phyloP scores from a whole-genome alignment of 1,284 basidiomycete species.

The Ustilago bromivora region DNA sequence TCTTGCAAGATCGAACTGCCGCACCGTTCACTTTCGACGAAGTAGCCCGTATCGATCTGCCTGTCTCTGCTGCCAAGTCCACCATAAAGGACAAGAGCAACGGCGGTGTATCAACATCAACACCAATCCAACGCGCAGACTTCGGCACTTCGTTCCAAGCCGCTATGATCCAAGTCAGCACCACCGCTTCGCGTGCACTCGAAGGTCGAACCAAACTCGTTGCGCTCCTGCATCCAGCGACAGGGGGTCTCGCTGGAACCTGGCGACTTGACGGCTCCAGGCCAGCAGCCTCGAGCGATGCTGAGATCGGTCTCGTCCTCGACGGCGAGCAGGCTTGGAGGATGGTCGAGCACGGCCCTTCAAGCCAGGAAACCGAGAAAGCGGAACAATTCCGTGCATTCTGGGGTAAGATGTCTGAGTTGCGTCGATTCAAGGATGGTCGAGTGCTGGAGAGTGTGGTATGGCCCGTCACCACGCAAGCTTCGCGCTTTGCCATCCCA shows the following conservation, averaged over 20 bases:
- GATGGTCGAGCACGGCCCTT: conserved; percentile 72
- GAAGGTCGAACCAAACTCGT: conserved; percentile 47
- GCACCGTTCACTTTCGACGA: conserved; percentile 69
- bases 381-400: conserved; percentile 80
- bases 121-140: conserved; percentile 43
- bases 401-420: conserved; percentile 92
- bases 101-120: conserved; percentile 27
- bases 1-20: conserved; percentile 73
- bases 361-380: conserved; percentile 71
- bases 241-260: conserved; percentile 33
- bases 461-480: conserved; percentile 74
- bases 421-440: conserved; percentile 97
- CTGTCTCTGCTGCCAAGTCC: conserved; percentile 12
- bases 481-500: conserved; percentile 79
- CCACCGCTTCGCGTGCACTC: conserved; percentile 53
- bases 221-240: conserved; percentile 43
- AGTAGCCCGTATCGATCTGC: conserved; percentile 57
- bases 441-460: conserved; percentile 92
- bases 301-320: conserved; percentile 57
- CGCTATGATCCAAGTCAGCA: conserved; percentile 48
- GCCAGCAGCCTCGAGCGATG: conserved; percentile 37
- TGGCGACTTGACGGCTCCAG: conserved; percentile 48
- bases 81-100: conserved; percentile 7
- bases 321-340: conserved; percentile 61
- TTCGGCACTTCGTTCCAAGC: conserved; percentile 50